Evolutionary conservation across 176 grass and related monocot species (phyloP).

Genomic region (Tuctoria greenei): DNA sequence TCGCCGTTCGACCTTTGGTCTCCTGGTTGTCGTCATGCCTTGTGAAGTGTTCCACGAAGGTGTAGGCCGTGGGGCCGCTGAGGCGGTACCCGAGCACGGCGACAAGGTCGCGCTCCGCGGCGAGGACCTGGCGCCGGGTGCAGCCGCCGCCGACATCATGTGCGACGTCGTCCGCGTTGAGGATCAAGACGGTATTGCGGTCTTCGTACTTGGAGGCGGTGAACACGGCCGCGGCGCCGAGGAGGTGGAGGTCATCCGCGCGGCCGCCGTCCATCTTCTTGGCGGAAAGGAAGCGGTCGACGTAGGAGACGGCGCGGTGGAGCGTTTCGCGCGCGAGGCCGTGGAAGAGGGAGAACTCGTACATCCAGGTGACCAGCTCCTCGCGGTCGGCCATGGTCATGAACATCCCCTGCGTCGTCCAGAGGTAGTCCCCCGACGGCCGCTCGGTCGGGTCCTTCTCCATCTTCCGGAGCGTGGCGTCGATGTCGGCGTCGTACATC

Average conservation of each 20-base stretch:
- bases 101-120: neutral
- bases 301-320: conserved; percentile 21
- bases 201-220: conserved; percentile 6
- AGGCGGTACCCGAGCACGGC: conserved; percentile 20
- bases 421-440: neutral
- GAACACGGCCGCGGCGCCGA: neutral
- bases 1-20: neutral
- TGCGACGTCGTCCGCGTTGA: neutral
- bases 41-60: conserved; percentile 14
- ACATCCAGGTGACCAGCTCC: neutral
- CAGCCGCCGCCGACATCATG: neutral
- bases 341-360: neutral
- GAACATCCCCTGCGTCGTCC: neutral
- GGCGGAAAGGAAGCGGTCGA: neutral
- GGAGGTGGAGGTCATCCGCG: neutral
- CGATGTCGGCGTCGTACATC: neutral
- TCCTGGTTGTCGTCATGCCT: neutral
- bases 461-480: neutral
- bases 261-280: neutral
- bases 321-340: neutral
- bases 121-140: neutral
- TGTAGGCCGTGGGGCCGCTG: conserved; percentile 26
- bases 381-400: neutral
- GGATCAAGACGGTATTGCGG: neutral
- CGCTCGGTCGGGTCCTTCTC: neutral